These are phyloP conservation scores for Pichia heedii DNA, from an alignment of 805 yeast genomes.

Conservation along the genomic window DNA sequence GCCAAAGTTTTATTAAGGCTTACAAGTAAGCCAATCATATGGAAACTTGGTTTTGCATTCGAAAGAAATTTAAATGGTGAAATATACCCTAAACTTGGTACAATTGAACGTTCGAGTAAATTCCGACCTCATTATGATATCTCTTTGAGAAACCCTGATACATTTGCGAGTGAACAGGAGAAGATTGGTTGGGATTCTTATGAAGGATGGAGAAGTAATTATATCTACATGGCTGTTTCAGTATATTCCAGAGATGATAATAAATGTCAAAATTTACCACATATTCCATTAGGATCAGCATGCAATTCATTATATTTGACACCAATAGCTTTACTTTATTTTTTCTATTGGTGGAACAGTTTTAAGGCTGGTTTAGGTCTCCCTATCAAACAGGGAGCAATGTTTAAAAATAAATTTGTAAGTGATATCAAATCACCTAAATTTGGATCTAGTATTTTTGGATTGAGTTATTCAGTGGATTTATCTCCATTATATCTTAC, in stretches of 20 bases:
- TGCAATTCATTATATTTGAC: slow-evolving; percentile 72
- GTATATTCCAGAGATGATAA: slow-evolving; percentile 33
- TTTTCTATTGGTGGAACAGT: slow-evolving; percentile 78
- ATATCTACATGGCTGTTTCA: slow-evolving; percentile 60
- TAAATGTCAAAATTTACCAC: slow-evolving; percentile 7
- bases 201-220: slow-evolving; percentile 70
- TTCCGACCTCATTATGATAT: slow-evolving; percentile 56
- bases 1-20: slow-evolving; percentile 50
- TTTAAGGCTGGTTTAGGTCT: slow-evolving; percentile 73
- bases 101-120: slow-evolving; percentile 32
- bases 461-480: slow-evolving; percentile 72
- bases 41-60: slow-evolving; percentile 70
- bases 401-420: slow-evolving; percentile 46
- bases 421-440: slow-evolving; percentile 18
- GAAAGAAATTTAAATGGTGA: slow-evolving; percentile 45
- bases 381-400: slow-evolving; percentile 66
- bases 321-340: slow-evolving; percentile 58
- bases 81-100: slow-evolving; percentile 27
- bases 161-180: slow-evolving; percentile 30
- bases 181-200: slow-evolving; percentile 64
- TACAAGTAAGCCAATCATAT: slow-evolving; percentile 53
- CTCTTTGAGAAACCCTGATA: slow-evolving; percentile 46
- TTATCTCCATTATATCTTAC: slow-evolving; percentile 66
- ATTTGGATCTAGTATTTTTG: slow-evolving; percentile 37
- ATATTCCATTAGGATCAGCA: slow-evolving; percentile 20